A percentile compares a stretch with the other conserved stretches of the same genome.
These are phyloP conservation scores for Coelastrella sp. DNA, from an alignment of 139 green algal species.

Conservation along the genomic window DNA sequence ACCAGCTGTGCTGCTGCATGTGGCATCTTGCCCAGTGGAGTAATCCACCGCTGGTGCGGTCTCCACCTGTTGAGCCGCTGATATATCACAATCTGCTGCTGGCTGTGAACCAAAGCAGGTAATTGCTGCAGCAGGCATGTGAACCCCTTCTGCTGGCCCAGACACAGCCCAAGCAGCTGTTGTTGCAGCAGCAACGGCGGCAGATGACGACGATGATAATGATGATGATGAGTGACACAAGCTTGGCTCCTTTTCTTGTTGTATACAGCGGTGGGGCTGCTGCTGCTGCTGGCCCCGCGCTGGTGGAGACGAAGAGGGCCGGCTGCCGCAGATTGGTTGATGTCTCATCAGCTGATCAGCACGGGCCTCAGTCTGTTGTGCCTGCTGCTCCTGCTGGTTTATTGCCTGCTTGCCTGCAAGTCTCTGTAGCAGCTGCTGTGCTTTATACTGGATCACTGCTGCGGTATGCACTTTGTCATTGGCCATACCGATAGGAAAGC, in stretches of 20 bases:
- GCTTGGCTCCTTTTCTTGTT: too few relatives aligned
- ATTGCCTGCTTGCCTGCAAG: background rate
- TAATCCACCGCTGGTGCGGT: background rate
- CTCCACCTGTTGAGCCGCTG: too few relatives aligned
- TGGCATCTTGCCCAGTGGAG: background rate
- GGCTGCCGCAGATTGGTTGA: too few relatives aligned
- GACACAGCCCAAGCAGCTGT: too few relatives aligned
- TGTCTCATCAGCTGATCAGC: too few relatives aligned
- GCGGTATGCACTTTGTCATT: background rate
- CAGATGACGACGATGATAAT: too few relatives aligned
- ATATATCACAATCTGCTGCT: background rate
- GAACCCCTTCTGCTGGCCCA: too few relatives aligned
- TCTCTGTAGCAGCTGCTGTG: slow-evolving; percentile 31
- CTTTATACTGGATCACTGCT: slow-evolving; percentile 28
- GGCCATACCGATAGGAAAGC: background rate
- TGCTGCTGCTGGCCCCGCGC: background rate
- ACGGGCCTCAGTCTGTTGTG: too few relatives aligned
- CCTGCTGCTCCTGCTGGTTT: background rate
- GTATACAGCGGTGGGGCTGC: background rate
- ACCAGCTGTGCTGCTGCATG: background rate
- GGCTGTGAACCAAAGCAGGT: background rate
- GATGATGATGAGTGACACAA: too few relatives aligned
- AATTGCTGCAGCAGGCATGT: background rate
- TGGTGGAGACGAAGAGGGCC: too few relatives aligned
- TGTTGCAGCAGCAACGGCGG: too few relatives aligned